phyloP scores from a whole-genome alignment of 2,329 filamentous ascomycete genomes.

The Fusarium veterinarium region DNA sequence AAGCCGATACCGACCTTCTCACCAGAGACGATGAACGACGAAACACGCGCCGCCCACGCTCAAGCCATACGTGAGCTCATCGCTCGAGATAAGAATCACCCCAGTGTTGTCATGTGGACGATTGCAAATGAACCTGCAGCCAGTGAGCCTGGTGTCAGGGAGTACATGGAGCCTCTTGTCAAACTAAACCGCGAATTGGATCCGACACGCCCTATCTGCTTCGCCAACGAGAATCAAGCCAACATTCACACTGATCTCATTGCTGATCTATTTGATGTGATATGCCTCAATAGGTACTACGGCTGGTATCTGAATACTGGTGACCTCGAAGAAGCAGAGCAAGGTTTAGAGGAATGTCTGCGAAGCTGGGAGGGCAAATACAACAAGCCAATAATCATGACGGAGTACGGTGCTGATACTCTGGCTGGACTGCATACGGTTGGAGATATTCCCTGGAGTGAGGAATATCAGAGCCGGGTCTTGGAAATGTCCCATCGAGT shows the following conservation, averaged over 20 bases:
- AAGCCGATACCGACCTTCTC: background rate
- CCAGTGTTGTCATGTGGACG: background rate
- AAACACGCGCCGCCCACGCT: background rate
- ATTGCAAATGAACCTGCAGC: background rate
- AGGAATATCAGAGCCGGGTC: constrained; percentile 27
- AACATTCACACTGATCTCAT: background rate
- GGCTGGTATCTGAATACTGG: background rate
- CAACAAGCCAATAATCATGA: background rate
- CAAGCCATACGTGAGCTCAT: background rate
- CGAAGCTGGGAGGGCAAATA: background rate
- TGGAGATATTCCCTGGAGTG: constrained; percentile 30
- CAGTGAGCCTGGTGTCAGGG: background rate
- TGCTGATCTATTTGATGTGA: background rate
- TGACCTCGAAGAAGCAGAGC: background rate
- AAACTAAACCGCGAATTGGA: background rate
- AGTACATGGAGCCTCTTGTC: background rate
- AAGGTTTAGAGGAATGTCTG: background rate
- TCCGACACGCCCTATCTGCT: background rate
- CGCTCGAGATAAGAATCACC: background rate
- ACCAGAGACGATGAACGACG: background rate
- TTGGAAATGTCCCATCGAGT: constrained; percentile 32
- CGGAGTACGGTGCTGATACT: background rate
- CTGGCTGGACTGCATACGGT: constrained; percentile 4
- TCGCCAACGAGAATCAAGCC: background rate
- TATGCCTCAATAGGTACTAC: background rate